Percentiles rank a stretch among this genome's conserved stretches.
Evolutionary conservation across 2,329 filamentous ascomycete genomes (phyloP).

Genomic region (Corinectria fuckeliana): DNA sequence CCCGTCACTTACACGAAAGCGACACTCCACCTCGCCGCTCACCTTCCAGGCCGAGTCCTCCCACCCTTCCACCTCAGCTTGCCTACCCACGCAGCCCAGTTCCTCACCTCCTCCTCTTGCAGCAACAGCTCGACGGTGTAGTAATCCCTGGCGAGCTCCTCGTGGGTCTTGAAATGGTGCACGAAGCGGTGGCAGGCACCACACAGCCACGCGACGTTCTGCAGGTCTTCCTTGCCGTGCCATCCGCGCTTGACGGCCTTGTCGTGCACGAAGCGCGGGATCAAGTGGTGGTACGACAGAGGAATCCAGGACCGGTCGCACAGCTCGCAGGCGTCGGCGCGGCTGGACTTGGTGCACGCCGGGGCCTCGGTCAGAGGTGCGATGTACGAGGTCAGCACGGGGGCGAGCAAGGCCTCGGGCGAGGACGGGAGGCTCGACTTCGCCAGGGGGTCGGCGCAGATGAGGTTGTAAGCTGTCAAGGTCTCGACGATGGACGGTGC

Average conservation of each 20-base stretch:
- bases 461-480: slow-evolving; percentile 70
- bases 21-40: not conserved
- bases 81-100: slow-evolving; percentile 76
- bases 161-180: slow-evolving; percentile 76
- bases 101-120: slow-evolving; percentile 73
- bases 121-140: slow-evolving; percentile 76
- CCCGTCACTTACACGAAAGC: not conserved
- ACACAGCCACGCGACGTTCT: slow-evolving; percentile 87
- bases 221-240: slow-evolving; percentile 76
- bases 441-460: slow-evolving; percentile 48
- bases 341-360: slow-evolving; percentile 66
- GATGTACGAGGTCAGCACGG: slow-evolving; percentile 70
- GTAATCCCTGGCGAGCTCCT: slow-evolving; percentile 76
- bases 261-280: slow-evolving; percentile 78
- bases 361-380: slow-evolving; percentile 63
- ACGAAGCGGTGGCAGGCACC: slow-evolving; percentile 84
- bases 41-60: slow-evolving; percentile 15
- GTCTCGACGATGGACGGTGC: slow-evolving; percentile 67
- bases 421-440: slow-evolving; percentile 45
- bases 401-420: slow-evolving; percentile 64
- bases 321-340: slow-evolving; percentile 71
- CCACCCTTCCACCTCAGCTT: slow-evolving; percentile 74
- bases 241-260: slow-evolving; percentile 80
- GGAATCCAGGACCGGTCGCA: slow-evolving; percentile 77
- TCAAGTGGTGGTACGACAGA: slow-evolving; percentile 84